Evolutionary conservation across 2,329 filamentous ascomycete genomes (phyloP).

Genomic region (Bretziella fagacearum): DNA sequence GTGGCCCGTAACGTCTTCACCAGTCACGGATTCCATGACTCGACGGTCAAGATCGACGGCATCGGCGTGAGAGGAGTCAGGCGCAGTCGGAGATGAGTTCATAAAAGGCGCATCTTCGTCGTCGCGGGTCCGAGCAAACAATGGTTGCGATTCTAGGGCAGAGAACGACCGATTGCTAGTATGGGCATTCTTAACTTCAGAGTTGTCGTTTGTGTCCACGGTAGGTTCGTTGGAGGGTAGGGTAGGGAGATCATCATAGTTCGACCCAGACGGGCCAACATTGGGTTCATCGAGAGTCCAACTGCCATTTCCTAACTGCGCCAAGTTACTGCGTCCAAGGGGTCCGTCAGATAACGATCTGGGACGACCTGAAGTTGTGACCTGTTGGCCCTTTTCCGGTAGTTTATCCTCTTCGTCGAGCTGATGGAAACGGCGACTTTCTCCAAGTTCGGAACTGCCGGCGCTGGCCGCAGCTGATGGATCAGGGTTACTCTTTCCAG

Average conservation of each 20-base stretch:
- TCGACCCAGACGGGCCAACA: too few species aligned
- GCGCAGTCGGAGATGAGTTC: slow-evolving; percentile 11
- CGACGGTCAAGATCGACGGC: not conserved
- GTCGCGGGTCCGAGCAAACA: slow-evolving; percentile 12
- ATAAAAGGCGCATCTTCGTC: slow-evolving; percentile 9
- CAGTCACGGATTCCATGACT: not conserved
- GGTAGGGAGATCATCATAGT: not conserved
- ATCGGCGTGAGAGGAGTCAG: slow-evolving; percentile 5
- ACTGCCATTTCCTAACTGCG: too few species aligned
- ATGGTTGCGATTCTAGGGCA: slow-evolving; percentile 11
- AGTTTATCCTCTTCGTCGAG: too few species aligned
- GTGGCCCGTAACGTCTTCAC: not conserved
- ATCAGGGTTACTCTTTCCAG: too few species aligned
- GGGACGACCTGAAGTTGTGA: too few species aligned
- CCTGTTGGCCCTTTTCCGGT: too few species aligned
- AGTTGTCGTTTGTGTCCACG: not conserved
- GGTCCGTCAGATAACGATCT: too few species aligned
- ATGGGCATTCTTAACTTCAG: not conserved
- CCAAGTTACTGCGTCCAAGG: too few species aligned
- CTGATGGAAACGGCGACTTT: too few species aligned
- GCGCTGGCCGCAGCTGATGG: too few species aligned
- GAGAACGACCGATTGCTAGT: slow-evolving; percentile 11
- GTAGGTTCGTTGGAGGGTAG: not conserved
- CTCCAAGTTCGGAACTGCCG: too few species aligned
- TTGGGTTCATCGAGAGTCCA: too few species aligned